Conservation (phyloP, 2,329 filamentous ascomycete species). For the Fusarium compactum region DNA sequence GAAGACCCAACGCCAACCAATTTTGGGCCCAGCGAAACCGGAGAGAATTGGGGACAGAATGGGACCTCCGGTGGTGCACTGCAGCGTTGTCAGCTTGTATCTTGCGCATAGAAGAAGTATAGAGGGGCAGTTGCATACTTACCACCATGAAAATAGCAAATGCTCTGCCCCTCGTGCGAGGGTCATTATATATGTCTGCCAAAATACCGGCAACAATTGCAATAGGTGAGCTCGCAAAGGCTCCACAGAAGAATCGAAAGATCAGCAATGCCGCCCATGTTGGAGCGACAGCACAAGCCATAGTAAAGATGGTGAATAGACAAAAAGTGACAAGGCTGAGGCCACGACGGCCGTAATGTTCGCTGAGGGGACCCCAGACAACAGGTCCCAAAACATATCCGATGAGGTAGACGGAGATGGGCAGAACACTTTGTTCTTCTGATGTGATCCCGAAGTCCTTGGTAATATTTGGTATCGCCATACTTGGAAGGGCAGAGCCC, state of each 20-base stretch:
- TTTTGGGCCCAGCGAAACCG: constrained; percentile 68
- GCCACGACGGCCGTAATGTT: constrained; percentile 70
- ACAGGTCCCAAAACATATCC: constrained; percentile 73
- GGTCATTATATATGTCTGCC: constrained; percentile 72
- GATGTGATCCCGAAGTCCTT: constrained; percentile 67
- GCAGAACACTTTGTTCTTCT: constrained; percentile 61
- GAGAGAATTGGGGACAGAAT: constrained; percentile 74
- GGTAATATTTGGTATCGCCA: constrained; percentile 69
- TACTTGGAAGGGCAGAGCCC: constrained; percentile 72
- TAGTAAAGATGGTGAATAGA: constrained; percentile 63
- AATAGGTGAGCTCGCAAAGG: constrained; percentile 69
- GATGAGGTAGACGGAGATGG: constrained; percentile 72
- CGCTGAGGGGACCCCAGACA: constrained; percentile 74
- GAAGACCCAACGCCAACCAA: constrained; percentile 78
- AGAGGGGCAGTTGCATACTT: constrained; percentile 38
- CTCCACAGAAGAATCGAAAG: constrained; percentile 66
- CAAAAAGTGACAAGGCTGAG: constrained; percentile 60
- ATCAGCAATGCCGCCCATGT: constrained; percentile 65
- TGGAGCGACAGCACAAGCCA: constrained; percentile 68
- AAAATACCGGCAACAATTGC: constrained; percentile 72
- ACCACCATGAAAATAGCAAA: constrained; percentile 75
- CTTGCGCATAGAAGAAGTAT: neutral
- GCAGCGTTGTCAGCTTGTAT: constrained; percentile 22
- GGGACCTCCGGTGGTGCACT: constrained; percentile 74
- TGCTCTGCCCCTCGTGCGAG: constrained; percentile 64